Conservation (phyloP, 2,329 filamentous ascomycete species). For the Fusarium cyanostomum region DNA sequence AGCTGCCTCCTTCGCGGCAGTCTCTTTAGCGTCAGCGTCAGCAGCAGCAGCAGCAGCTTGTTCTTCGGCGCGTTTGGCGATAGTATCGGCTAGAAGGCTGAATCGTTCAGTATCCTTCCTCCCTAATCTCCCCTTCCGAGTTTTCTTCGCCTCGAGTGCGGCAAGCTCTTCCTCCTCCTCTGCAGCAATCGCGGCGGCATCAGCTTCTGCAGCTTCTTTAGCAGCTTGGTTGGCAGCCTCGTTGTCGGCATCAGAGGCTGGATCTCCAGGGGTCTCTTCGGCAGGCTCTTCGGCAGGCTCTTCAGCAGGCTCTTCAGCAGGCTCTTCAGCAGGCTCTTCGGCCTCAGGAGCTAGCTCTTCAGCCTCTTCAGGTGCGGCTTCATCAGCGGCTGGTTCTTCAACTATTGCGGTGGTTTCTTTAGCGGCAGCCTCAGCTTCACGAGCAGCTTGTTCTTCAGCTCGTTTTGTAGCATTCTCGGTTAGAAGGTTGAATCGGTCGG, state of each 20-base stretch:
- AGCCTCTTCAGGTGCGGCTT: constrained; percentile 6
- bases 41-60: constrained; percentile 39
- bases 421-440: constrained; percentile 32
- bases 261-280: constrained; percentile 10
- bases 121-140: constrained; percentile 56
- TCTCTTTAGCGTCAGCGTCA: constrained; percentile 43
- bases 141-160: constrained; percentile 58
- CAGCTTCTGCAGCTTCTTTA: constrained; percentile 11
- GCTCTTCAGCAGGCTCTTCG: constrained; percentile 26
- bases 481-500: constrained; percentile 31
- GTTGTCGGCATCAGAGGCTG: neutral
- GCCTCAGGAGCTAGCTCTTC: neutral
- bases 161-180: constrained; percentile 52
- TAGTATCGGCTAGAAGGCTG: constrained; percentile 49
- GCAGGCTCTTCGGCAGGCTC: constrained; percentile 2
- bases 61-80: constrained; percentile 48
- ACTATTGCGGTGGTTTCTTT: constrained; percentile 4
- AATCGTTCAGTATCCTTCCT: constrained; percentile 59
- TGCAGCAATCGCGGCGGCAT: constrained; percentile 30
- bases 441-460: constrained; percentile 27
- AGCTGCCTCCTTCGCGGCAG: constrained; percentile 6
- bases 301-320: constrained; percentile 20
- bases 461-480: constrained; percentile 30
- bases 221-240: neutral
- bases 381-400: constrained; percentile 3